Evolutionary conservation across 352 stramenopile genomes (phyloP).

Genomic region (Halophytophthora batemanensis): DNA sequence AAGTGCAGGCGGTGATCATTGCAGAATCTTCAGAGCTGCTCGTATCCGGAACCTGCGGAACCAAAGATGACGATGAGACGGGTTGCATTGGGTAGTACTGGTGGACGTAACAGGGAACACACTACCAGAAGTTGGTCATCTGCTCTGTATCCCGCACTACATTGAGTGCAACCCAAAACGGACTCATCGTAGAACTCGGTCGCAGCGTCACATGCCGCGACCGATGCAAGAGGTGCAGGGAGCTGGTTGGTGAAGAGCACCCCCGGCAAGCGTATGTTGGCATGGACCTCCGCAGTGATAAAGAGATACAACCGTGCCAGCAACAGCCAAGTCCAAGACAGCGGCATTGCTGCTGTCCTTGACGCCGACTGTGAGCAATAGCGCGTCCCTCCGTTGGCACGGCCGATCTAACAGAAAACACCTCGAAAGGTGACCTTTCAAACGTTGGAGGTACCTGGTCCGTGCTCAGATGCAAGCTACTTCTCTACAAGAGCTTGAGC

Average conservation of each 20-base stretch:
- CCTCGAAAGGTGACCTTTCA: slow-evolving; percentile 34
- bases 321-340: slow-evolving; percentile 1
- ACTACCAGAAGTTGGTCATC: slow-evolving; percentile 38
- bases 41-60: slow-evolving; percentile 31
- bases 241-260: slow-evolving; percentile 8
- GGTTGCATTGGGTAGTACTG: not conserved
- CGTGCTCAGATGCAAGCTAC: too few relatives aligned
- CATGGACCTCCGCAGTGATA: slow-evolving; percentile 2
- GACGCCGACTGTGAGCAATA: too few relatives aligned
- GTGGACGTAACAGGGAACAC: not conserved
- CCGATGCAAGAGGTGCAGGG: slow-evolving; percentile 9
- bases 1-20: slow-evolving; percentile 37
- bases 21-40: slow-evolving; percentile 17
- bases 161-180: slow-evolving; percentile 55
- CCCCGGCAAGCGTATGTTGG: slow-evolving; percentile 12
- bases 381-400: too few relatives aligned
- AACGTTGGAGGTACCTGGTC: slow-evolving; percentile 17
- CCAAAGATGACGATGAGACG: not conserved
- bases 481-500: too few relatives aligned
- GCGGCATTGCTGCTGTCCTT: too few relatives aligned
- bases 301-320: slow-evolving; percentile 4
- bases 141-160: slow-evolving; percentile 30
- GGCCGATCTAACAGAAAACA: too few relatives aligned
- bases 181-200: slow-evolving; percentile 59
- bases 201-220: slow-evolving; percentile 23